Percentiles rank a stretch among this genome's conserved stretches.
Evolutionary conservation across 1,139 yeast genomes (phyloP).

Genomic region (Debaryomyces singareniensis): DNA sequence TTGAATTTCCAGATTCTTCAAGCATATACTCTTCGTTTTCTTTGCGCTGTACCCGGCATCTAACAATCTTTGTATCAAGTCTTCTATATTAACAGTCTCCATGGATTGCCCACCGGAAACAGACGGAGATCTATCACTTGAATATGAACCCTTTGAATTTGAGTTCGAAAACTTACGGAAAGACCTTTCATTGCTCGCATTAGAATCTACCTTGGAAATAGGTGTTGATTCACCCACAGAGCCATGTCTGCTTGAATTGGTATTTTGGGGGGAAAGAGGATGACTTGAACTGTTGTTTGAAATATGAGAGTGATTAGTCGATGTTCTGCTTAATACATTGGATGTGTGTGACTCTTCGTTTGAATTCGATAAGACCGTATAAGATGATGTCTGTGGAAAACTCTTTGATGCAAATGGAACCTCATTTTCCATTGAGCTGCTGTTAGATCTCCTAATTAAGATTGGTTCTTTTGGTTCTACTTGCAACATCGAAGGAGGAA

Average conservation of each 20-base stretch:
- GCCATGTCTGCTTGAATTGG: conserved; percentile 6
- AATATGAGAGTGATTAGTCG: conserved; percentile 33
- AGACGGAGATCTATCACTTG: not conserved
- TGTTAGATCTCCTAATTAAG: conserved; percentile 38
- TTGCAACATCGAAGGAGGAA: conserved; percentile 67
- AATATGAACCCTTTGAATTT: conserved; percentile 1
- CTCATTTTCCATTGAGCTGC: conserved; percentile 13
- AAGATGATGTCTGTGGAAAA: conserved; percentile 6
- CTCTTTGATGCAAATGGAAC: no score
- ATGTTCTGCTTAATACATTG: conserved; percentile 16
- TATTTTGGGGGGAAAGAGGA: conserved; percentile 21
- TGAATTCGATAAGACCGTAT: conserved; percentile 2
- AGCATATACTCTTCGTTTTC: conserved; percentile 80
- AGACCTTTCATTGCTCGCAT: not conserved
- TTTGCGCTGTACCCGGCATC: conserved; percentile 97
- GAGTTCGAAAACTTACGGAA: not conserved
- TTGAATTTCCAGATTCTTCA: conserved; percentile 83
- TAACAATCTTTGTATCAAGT: conserved; percentile 76
- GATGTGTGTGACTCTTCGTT: conserved; percentile 2
- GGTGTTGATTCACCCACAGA: conserved; percentile 1
- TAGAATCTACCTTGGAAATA: conserved; percentile 1
- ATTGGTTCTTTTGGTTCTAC: conserved; percentile 68
- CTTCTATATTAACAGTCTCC: conserved; percentile 65
- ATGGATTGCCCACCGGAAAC: not conserved
- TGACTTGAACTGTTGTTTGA: conserved; percentile 16